Evolutionary conservation across 208 protist genomes (phyloP).

Genomic region (Crithidia mellificae): DNA sequence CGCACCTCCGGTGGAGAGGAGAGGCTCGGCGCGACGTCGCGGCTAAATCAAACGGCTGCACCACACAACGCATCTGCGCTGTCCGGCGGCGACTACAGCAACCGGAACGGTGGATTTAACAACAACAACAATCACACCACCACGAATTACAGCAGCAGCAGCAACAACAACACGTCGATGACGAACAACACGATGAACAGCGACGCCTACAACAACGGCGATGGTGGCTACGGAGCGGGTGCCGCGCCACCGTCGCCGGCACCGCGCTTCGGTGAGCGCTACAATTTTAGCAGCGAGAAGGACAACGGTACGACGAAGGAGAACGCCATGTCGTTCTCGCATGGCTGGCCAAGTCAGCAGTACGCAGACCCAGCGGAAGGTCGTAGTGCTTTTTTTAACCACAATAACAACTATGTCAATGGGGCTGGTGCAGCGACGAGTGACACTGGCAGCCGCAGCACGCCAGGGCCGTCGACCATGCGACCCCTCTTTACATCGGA

Average conservation of each 20-base stretch:
- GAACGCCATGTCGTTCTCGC: neutral
- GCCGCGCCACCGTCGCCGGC: slow-evolving; percentile 21
- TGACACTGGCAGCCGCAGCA: slow-evolving; percentile 13
- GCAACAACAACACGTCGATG: slow-evolving; percentile 32
- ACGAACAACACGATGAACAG: slow-evolving; percentile 29
- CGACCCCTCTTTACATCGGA: slow-evolving; percentile 29
- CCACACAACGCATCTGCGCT: neutral
- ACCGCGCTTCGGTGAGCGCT: slow-evolving; percentile 9
- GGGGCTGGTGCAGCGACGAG: too few relatives aligned
- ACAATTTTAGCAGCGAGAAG: neutral
- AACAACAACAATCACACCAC: neutral
- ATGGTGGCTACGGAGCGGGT: neutral
- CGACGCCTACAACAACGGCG: slow-evolving; percentile 6
- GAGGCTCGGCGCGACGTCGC: neutral
- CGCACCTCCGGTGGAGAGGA: neutral
- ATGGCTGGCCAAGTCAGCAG: neutral
- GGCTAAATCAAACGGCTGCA: slow-evolving; percentile 19
- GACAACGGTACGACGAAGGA: neutral
- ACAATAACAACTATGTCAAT: too few relatives aligned
- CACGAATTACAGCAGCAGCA: slow-evolving; percentile 14
- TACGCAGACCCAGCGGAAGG: neutral
- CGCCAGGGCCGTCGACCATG: slow-evolving; percentile 14
- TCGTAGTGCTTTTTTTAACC: neutral
- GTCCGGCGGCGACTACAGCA: neutral
- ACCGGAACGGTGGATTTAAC: neutral